These are phyloP conservation scores for Gamarada debralockiae DNA, from an alignment of 495 filamentous ascomycete species.

Conservation along the genomic window DNA sequence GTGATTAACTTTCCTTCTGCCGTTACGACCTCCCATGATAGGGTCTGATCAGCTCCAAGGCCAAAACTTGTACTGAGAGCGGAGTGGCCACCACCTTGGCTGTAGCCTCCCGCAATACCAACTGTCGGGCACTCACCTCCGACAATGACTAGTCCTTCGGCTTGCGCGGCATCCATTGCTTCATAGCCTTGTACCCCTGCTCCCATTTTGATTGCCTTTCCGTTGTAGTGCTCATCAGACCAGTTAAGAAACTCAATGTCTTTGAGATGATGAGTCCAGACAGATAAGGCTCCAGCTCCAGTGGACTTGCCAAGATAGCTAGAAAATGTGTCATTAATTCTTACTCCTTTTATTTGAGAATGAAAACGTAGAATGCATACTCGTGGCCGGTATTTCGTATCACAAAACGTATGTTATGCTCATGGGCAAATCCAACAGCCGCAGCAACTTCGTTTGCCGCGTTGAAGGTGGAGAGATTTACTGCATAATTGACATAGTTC, in stretches of 20 bases:
- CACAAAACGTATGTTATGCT: constrained; percentile 35
- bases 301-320: constrained; percentile 44
- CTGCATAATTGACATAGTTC: constrained; percentile 53
- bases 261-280: constrained; percentile 52
- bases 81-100: constrained; percentile 59
- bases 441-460: constrained; percentile 38
- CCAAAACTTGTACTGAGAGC: constrained; percentile 49
- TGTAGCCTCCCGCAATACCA: constrained; percentile 45
- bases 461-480: constrained; percentile 41
- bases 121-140: constrained; percentile 49
- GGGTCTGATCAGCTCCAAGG: constrained; percentile 52
- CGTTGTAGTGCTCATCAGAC: constrained; percentile 36
- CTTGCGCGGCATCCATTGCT: constrained; percentile 39
- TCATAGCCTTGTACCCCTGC: constrained; percentile 56
- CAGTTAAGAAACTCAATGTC: constrained; percentile 38
- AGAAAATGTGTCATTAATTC: background rate
- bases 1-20: constrained; percentile 38
- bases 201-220: constrained; percentile 39
- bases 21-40: constrained; percentile 55
- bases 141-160: constrained; percentile 44
- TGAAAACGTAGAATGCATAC: constrained; percentile 13
- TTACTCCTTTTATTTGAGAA: background rate
- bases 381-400: constrained; percentile 46
- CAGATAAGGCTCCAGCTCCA: constrained; percentile 42
- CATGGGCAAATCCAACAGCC: constrained; percentile 49